Evolutionary conservation across 2,329 filamentous ascomycete genomes (phyloP).

Genomic region (Fusarium camptoceras): DNA sequence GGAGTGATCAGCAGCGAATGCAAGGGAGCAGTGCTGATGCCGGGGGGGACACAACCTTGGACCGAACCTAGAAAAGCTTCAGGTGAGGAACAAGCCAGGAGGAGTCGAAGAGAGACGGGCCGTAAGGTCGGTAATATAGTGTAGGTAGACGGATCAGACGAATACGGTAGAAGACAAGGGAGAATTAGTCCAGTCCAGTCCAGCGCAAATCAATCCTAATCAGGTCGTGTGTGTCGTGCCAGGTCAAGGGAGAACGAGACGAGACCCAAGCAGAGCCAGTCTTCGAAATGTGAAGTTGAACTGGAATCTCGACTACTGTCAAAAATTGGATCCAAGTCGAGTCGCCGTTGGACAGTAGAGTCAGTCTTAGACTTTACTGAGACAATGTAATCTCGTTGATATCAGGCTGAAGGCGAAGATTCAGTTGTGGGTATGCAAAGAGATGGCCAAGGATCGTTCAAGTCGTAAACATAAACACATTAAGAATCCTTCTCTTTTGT

Average conservation of each 20-base stretch:
- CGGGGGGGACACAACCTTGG: conserved; percentile 19
- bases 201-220: background rate
- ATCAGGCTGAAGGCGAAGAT: conserved; percentile 19
- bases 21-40: conserved; percentile 37
- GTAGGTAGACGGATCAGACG: conserved; percentile 15
- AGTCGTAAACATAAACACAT: conserved; percentile 31
- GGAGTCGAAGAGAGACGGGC: conserved; percentile 7
- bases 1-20: conserved; percentile 23
- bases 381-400: conserved; percentile 39
- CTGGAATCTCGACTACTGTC: conserved; percentile 27
- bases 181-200: conserved; percentile 7
- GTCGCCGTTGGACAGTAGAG: conserved; percentile 17
- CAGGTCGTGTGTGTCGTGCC: background rate
- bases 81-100: conserved; percentile 9
- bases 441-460: conserved; percentile 32
- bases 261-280: conserved; percentile 6
- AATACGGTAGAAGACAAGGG: conserved; percentile 24
- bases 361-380: conserved; percentile 36
- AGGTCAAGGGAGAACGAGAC: conserved; percentile 32
- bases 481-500: background rate
- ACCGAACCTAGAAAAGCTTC: conserved; percentile 22
- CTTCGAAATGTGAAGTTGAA: conserved; percentile 8
- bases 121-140: conserved; percentile 18
- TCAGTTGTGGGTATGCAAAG: conserved; percentile 29
- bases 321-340: conserved; percentile 16